Conservation (phyloP, 345 rosid genomes). For the Orychophragmus violaceus region DNA sequence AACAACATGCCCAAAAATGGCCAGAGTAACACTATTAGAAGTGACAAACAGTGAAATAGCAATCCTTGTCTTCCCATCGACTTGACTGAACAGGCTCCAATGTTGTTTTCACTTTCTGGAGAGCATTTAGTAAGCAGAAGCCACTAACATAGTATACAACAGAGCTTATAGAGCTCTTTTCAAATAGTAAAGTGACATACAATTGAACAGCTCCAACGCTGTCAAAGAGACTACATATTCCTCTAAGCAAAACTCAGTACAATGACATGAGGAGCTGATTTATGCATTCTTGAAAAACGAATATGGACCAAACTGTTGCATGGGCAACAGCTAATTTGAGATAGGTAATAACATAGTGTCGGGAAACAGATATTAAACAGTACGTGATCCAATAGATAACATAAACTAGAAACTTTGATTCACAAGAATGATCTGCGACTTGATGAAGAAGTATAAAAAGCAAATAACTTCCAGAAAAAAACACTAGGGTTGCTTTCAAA, state of each 20-base stretch:
- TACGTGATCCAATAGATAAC: neutral
- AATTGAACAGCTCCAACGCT: constrained; percentile 1
- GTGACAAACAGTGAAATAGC: neutral
- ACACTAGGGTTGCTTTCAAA: constrained; percentile 23
- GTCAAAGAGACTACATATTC: constrained; percentile 2
- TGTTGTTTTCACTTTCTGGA: neutral
- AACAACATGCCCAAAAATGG: neutral
- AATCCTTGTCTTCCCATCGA: neutral
- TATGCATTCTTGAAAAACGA: neutral
- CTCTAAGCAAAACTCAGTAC: constrained; percentile 11
- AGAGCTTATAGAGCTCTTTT: constrained; percentile 3
- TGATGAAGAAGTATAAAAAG: neutral
- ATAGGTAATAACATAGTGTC: neutral
- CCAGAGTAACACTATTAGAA: neutral
- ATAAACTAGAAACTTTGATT: constrained; percentile 3
- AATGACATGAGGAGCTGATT: constrained; percentile 13
- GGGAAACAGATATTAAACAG: neutral
- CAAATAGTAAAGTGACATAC: constrained; percentile 8
- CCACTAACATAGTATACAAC: neutral
- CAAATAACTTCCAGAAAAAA: neutral
- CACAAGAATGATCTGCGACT: neutral
- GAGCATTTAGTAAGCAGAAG: neutral
- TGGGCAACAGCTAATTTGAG: neutral
- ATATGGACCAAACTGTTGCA: constrained; percentile 3
- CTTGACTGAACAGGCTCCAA: constrained; percentile 2